Evolutionary conservation across 768 basidiomycete genomes (phyloP), one percentile per base, ranked within the genome.

Genomic region (Mycena capillaripes): DNA sequence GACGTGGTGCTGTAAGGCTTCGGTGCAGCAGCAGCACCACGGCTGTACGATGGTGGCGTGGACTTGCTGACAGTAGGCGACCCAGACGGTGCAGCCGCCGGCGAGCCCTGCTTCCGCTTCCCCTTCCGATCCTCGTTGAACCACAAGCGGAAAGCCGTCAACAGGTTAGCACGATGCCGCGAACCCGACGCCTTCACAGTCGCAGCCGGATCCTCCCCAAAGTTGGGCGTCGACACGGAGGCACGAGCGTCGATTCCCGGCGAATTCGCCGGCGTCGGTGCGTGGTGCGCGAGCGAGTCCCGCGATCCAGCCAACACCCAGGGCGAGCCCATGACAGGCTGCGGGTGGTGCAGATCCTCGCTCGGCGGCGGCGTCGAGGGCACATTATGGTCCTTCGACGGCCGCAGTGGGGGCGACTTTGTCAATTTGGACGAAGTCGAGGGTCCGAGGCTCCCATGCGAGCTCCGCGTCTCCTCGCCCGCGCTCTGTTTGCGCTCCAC

Each of bases 121-220:
- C 95, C 92, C 79, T 95, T 96, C 74, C 89, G 87, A 73, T 97
- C 97, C 71, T 98, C 96, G 70, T 96, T 90, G 82, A 98, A 97
- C 95, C 97, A 96, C 72, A 92, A 87, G 53, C 95, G 89, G 83
- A 99, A 96, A 8, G 95, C 90, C 3, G 93, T 91, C 58, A 98
- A 84, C 32, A 99, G 80, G 78, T 93, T 96, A 10, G 95, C 94
- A 40, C 93, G 87, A 79, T 93, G 92, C 27, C 92, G 87, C 34
- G 84, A 85, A 6, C 77, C 77, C 16, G 76, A 61, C 14, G 72
- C 64, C 42, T 79, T 79, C 6, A 75, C 70, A 10, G 72, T 60
- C 19, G 69, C 60, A 27, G 44, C 56, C 16, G 42, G 36, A 30
- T 61, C 71, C 23, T 81, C 80, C 16, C 80, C 78, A 62, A 87